Evolutionary conservation across 1,139 yeast genomes (phyloP).

Genomic region (Taiozyma onychis): DNA sequence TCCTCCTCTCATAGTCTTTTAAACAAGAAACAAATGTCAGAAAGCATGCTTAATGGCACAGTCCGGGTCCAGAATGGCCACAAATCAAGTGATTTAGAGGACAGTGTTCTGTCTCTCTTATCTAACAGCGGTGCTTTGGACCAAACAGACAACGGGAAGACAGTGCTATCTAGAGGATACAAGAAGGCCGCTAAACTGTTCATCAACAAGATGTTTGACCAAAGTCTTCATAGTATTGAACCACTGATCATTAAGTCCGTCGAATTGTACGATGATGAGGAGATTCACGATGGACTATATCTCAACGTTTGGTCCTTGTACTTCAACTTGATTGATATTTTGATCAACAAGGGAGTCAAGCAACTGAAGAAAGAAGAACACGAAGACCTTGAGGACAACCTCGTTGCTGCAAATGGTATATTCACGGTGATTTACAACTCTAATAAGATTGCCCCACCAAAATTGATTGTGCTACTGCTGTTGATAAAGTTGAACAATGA

Average conservation of each 20-base stretch:
- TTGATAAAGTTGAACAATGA: slow-evolving; percentile 19
- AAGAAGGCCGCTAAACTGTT: slow-evolving; percentile 20
- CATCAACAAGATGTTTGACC: slow-evolving; percentile 19
- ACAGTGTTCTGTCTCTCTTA: not conserved
- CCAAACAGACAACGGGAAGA: not conserved
- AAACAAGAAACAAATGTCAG: not conserved
- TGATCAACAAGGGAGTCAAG: slow-evolving; percentile 11
- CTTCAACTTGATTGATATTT: slow-evolving; percentile 20
- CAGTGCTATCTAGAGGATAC: slow-evolving; percentile 4
- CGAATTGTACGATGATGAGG: slow-evolving; percentile 6
- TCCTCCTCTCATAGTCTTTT: not conserved
- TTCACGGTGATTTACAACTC: slow-evolving; percentile 11
- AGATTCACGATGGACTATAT: slow-evolving; percentile 12
- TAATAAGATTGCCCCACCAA: slow-evolving; percentile 14
- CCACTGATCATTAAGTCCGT: slow-evolving; percentile 7
- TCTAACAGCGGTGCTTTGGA: not conserved
- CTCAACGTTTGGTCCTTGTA: slow-evolving; percentile 21
- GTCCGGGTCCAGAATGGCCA: not conserved
- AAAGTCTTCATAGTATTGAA: slow-evolving; percentile 8
- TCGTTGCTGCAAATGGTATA: slow-evolving; percentile 8
- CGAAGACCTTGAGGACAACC: slow-evolving; percentile 1
- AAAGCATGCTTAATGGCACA: not conserved
- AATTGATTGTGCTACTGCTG: slow-evolving; percentile 13
- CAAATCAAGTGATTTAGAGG: not conserved
- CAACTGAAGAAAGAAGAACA: slow-evolving; percentile 1